Evolutionary conservation across 148 eudicot species (phyloP).

Genomic region (Camellia granthamiana): DNA sequence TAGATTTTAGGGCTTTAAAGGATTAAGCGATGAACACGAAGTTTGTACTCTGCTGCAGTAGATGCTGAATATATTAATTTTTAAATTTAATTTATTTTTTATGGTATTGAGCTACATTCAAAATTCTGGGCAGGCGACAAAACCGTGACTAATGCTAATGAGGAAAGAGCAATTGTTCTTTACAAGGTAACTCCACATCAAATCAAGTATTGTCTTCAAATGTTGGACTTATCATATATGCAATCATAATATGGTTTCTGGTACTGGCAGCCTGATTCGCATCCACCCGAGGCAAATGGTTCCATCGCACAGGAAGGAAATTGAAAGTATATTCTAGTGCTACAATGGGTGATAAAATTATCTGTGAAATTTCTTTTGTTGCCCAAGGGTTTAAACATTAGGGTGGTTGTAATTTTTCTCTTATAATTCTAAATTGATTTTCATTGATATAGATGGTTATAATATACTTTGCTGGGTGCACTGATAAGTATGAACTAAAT

Average conservation of each 20-base stretch:
- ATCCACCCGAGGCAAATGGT: slow-evolving; percentile 49
- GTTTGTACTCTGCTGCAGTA: background rate
- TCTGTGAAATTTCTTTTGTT: background rate
- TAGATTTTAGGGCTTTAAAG: too few species aligned
- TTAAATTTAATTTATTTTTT: background rate
- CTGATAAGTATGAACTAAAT: background rate
- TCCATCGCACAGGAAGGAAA: slow-evolving; percentile 51
- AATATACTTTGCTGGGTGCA: background rate
- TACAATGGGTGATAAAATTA: slow-evolving; percentile 6
- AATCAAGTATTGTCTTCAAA: background rate
- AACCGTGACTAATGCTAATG: slow-evolving; percentile 32
- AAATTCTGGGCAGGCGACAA: slow-evolving; percentile 52
- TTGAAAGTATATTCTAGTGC: slow-evolving; percentile 55
- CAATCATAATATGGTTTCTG: slow-evolving; percentile 15
- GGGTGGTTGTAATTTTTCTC: background rate
- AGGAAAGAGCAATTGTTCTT: slow-evolving; percentile 89
- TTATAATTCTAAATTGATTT: background rate
- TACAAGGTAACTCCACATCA: slow-evolving; percentile 58
- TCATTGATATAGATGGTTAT: background rate
- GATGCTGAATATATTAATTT: background rate
- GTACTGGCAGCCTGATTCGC: slow-evolving; percentile 53
- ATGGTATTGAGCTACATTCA: background rate
- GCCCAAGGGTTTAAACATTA: background rate
- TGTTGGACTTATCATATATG: slow-evolving; percentile 5
- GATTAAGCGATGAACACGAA: too few species aligned